phyloP scores from a whole-genome alignment of 2,329 filamentous ascomycete species.

The Pestalotiopsis sp. region DNA sequence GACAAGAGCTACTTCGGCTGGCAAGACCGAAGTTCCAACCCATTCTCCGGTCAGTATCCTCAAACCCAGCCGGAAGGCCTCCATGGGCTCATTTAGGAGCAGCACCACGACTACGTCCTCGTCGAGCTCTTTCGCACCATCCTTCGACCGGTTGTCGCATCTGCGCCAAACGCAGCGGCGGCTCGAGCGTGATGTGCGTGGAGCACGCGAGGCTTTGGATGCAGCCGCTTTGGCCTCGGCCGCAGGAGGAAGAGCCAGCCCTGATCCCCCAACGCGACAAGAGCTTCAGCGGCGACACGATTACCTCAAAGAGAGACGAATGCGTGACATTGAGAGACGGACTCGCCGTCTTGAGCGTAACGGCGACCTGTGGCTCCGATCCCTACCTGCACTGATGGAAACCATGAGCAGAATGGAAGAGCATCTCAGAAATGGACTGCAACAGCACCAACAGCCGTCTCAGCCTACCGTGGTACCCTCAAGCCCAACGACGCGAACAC shows the following conservation, averaged over 20 bases:
- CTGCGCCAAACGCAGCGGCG: constrained; percentile 20
- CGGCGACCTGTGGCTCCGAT: constrained; percentile 47
- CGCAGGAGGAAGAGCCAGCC: constrained; percentile 26
- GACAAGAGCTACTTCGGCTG: not conserved
- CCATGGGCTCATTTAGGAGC: not conserved
- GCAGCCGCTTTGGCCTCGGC: constrained; percentile 21
- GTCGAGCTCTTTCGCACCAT: not conserved
- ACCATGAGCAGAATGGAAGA: constrained; percentile 39
- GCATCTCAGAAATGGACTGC: constrained; percentile 27
- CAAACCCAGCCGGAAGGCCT: not conserved
- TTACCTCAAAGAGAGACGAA: constrained; percentile 42
- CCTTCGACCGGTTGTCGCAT: constrained; percentile 16
- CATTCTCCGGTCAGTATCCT: not conserved
- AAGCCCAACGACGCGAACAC: not conserved
- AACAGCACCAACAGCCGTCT: not conserved
- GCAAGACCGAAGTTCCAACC: not conserved
- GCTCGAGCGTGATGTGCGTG: constrained; percentile 19
- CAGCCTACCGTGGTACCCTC: not conserved
- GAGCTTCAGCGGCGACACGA: constrained; percentile 43
- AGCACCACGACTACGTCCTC: not conserved
- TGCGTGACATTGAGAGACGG: constrained; percentile 51
- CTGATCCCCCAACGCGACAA: constrained; percentile 24
- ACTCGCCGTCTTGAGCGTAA: constrained; percentile 49
- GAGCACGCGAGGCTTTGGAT: constrained; percentile 25
- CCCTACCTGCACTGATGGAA: constrained; percentile 48